Conservation (phyloP, 164 flowering plant species). For the Vitis amurensis region DNA sequence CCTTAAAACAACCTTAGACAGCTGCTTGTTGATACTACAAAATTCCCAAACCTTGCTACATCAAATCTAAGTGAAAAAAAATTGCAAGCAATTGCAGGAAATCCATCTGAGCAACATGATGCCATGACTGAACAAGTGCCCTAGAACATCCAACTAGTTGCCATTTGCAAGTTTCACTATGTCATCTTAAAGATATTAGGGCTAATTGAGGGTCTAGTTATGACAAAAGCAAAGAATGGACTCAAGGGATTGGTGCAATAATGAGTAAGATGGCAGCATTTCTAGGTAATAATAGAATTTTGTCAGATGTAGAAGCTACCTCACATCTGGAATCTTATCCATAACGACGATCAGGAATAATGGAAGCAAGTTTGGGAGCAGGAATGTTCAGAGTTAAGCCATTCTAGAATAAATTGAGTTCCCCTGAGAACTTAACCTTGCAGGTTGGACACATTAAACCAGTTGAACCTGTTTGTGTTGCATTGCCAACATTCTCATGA, state of each 20-base stretch:
- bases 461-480: slow-evolving; percentile 26
- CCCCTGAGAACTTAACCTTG: slow-evolving; percentile 36
- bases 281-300: background rate
- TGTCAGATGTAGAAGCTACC: slow-evolving; percentile 7
- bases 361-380: background rate
- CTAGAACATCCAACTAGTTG: too few species aligned
- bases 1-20: too few species aligned
- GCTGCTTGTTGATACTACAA: too few species aligned
- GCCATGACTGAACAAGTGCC: too few species aligned
- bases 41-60: too few species aligned
- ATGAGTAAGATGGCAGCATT: background rate
- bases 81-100: too few species aligned
- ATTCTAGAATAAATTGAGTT: slow-evolving; percentile 22
- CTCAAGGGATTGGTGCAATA: background rate
- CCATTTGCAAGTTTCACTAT: too few species aligned
- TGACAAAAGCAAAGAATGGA: background rate
- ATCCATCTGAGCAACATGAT: too few species aligned
- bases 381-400: background rate
- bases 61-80: too few species aligned
- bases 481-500: slow-evolving; percentile 24
- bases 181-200: too few species aligned
- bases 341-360: background rate
- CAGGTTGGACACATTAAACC: slow-evolving; percentile 46
- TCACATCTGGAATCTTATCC: slow-evolving; percentile 2
- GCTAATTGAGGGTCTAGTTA: too few species aligned